Evolutionary conservation across 2,329 filamentous ascomycete species (phyloP).

Genomic region (Penicillium vulpinum): DNA sequence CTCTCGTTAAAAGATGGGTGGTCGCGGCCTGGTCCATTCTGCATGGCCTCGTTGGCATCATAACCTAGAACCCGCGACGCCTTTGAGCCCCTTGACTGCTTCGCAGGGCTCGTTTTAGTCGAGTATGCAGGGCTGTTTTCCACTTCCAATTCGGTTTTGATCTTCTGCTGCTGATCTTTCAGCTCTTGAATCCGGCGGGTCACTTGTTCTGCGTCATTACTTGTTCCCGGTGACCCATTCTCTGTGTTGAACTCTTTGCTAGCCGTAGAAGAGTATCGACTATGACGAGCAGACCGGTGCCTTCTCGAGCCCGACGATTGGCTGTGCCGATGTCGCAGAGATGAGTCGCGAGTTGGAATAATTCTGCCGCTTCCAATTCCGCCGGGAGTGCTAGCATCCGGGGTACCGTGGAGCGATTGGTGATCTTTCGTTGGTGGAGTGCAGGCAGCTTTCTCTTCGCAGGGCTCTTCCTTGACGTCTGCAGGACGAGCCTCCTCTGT

Average conservation of each 20-base stretch:
- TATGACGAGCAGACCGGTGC: slow-evolving; percentile 52
- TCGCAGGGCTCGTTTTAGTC: slow-evolving; percentile 11
- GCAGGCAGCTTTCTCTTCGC: slow-evolving; percentile 18
- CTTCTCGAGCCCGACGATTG: slow-evolving; percentile 55
- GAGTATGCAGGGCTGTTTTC: slow-evolving; percentile 35
- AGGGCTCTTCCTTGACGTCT: slow-evolving; percentile 21
- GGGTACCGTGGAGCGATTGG: slow-evolving; percentile 33
- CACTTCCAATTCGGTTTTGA: slow-evolving; percentile 51
- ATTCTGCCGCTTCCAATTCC: slow-evolving; percentile 50
- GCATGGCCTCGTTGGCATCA: not conserved
- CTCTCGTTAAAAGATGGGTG: slow-evolving; percentile 52
- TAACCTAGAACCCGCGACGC: slow-evolving; percentile 6
- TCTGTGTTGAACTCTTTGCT: slow-evolving; percentile 44
- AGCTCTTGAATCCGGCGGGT: slow-evolving; percentile 59
- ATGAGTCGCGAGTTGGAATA: slow-evolving; percentile 69
- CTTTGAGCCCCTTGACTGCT: slow-evolving; percentile 16
- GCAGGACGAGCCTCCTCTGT: slow-evolving; percentile 37
- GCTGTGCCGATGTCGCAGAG: slow-evolving; percentile 54
- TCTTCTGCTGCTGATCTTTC: slow-evolving; percentile 57
- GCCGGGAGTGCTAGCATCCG: slow-evolving; percentile 34
- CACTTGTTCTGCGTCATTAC: slow-evolving; percentile 55
- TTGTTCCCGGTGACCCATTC: slow-evolving; percentile 39
- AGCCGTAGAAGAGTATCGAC: slow-evolving; percentile 39
- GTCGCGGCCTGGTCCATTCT: slow-evolving; percentile 7
- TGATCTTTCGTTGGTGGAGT: slow-evolving; percentile 37